Evolutionary conservation across 805 yeast genomes (phyloP).

Genomic region (Candida xiaguanensis): DNA sequence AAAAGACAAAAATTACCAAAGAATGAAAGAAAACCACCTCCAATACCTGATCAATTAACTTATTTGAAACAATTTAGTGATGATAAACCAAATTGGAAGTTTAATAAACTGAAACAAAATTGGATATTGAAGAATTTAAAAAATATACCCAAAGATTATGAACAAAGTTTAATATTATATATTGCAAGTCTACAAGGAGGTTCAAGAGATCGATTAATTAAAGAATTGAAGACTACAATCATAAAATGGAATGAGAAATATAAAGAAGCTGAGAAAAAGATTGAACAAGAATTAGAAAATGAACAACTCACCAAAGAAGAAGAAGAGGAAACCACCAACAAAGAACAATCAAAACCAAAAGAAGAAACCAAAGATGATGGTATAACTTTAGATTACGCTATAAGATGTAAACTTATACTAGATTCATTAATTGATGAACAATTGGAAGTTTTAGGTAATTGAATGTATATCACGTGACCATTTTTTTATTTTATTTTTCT

Average conservation of each 20-base stretch:
- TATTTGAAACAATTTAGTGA: constrained; percentile 57
- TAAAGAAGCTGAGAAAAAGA: constrained; percentile 36
- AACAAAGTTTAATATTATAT: constrained; percentile 47
- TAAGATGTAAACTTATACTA: constrained; percentile 37
- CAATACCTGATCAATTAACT: constrained; percentile 70
- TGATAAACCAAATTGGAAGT: constrained; percentile 69
- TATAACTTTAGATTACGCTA: constrained; percentile 34
- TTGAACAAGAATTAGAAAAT: constrained; percentile 30
- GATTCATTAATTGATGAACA: constrained; percentile 32
- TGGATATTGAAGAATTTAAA: constrained; percentile 70
- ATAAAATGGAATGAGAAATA: constrained; percentile 55
- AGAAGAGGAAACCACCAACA: constrained; percentile 10
- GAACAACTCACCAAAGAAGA: constrained; percentile 16
- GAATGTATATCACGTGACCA: background rate
- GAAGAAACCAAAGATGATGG: constrained; percentile 12
- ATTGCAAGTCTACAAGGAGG: constrained; percentile 68
- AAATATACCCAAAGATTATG: constrained; percentile 51
- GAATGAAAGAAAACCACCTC: constrained; percentile 62
- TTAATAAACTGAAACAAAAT: constrained; percentile 81
- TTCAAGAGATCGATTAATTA: constrained; percentile 53
- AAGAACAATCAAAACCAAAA: constrained; percentile 8
- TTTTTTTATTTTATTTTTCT: too few relatives aligned
- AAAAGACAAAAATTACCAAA: constrained; percentile 70
- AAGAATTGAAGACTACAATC: constrained; percentile 45
- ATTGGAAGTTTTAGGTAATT: constrained; percentile 10